Evolutionary conservation across 768 basidiomycete genomes (phyloP), one percentile per base, ranked within the genome.

Genomic region (Leccinum broughii): DNA sequence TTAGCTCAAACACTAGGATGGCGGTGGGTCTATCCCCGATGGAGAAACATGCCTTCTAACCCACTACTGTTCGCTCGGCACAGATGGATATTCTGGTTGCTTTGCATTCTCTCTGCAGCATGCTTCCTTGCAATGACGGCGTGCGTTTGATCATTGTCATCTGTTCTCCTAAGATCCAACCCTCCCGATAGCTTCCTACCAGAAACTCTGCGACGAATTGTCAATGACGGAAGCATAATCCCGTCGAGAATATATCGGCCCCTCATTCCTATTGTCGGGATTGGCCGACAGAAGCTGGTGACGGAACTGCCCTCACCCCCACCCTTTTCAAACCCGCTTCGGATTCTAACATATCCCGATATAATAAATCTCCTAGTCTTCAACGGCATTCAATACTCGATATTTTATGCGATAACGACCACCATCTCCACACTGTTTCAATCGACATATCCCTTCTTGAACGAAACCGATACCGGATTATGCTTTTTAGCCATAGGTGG

Each of bases 401-500:
- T 87, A 6, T 84, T 85, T 60, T 77, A 83, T 76, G 70, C 73
- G 64, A 66, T 83, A 73, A 70, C 74, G 57, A 66, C 77, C 57
- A 79, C 78, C 22, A 68, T 77, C 76, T 74, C 87, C 68, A 77
- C 85, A 65, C 66, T 88, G 66, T 76, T 81, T 81, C 73, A 77
- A 61, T 57, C 70, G 8, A 71, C 68, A 32, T 95, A 82, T 76
- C 81, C 79, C 8, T 80, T 65, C 61, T 74, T 84, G 52, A 75
- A 67, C 61, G 79, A 80, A 65, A 74, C 80, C 9, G 76, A 83
- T 28, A 76, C 90, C 34, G 93, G 93, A 3, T 73, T 95, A 5
- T 93, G 89, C 70, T 95, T 87, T 76, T 75, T 94, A 56, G 83
- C 86, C 1, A 81, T 88, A 54, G 93, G 92, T 2, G 81, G 84